These are phyloP conservation scores for Xerocomellus chrysenteron DNA, from an alignment of 768 basidiomycete genomes.

Conservation along the genomic window DNA sequence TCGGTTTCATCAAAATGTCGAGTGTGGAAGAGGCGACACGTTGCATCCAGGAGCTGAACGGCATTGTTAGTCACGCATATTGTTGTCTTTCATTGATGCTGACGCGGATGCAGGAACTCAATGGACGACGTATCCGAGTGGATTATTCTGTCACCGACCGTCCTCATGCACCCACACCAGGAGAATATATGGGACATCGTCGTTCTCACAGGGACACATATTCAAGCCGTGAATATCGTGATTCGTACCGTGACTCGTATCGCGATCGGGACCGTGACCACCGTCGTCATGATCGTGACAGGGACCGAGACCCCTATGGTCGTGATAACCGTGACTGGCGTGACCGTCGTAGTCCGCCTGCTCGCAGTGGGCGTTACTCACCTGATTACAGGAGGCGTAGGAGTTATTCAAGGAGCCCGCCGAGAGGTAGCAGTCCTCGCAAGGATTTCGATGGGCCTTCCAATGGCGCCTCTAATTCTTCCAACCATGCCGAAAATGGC, in stretches of 20 bases:
- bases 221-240: slow-evolving; percentile 44
- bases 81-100: neutral
- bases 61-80: slow-evolving; percentile 59
- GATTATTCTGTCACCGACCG: slow-evolving; percentile 94
- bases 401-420: slow-evolving; percentile 80
- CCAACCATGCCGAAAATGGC: slow-evolving; percentile 41
- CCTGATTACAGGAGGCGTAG: slow-evolving; percentile 74
- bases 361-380: slow-evolving; percentile 67
- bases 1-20: slow-evolving; percentile 96
- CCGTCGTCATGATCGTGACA: slow-evolving; percentile 42
- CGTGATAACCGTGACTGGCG: slow-evolving; percentile 75
- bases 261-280: slow-evolving; percentile 49
- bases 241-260: slow-evolving; percentile 43
- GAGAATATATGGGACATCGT: slow-evolving; percentile 95
- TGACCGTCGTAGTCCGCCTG: slow-evolving; percentile 75
- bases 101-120: slow-evolving; percentile 64
- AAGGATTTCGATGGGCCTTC: slow-evolving; percentile 49
- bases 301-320: slow-evolving; percentile 63
- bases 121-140: slow-evolving; percentile 94
- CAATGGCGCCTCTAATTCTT: slow-evolving; percentile 34
- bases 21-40: slow-evolving; percentile 82
- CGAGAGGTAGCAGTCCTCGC: slow-evolving; percentile 62
- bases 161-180: slow-evolving; percentile 94
- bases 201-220: slow-evolving; percentile 52
- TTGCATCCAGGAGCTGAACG: slow-evolving; percentile 90